Conservation (phyloP, 2,329 filamentous ascomycete species). For the Phialophora tarda region DNA sequence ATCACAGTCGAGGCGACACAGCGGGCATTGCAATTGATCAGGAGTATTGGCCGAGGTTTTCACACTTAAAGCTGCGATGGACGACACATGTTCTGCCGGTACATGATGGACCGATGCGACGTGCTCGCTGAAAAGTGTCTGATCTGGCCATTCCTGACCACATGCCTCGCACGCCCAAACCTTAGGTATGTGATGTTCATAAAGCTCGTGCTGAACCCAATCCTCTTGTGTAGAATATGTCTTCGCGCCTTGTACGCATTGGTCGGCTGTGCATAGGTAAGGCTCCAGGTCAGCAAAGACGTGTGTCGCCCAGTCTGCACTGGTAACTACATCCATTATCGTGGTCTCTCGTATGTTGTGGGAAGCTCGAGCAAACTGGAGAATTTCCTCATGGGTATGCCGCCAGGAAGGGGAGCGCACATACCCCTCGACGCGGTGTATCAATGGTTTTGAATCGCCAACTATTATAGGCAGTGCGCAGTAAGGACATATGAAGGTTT, state of each 20-base stretch:
- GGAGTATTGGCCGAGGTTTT: background rate
- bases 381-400: background rate
- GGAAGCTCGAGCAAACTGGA: background rate
- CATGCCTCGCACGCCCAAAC: slow-evolving; percentile 5
- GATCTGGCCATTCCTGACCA: background rate
- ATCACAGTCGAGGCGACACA: background rate
- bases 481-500: slow-evolving; percentile 2
- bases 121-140: background rate
- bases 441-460: background rate
- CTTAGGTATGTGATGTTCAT: background rate
- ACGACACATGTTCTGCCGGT: background rate
- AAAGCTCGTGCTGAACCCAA: slow-evolving; percentile 3
- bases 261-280: slow-evolving; percentile 5
- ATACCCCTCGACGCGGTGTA: background rate
- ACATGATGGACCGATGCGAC: background rate
- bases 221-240: slow-evolving; percentile 1
- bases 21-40: background rate
- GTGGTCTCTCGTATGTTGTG: background rate
- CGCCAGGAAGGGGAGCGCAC: background rate
- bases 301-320: slow-evolving; percentile 1
- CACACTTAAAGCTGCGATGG: background rate
- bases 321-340: background rate
- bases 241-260: background rate
- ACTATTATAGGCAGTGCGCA: background rate
- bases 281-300: slow-evolving; percentile 11